A percentile compares a stretch with the other conserved stretches of the same genome.
Conservation (phyloP, 805 yeast genomes). For the Schwanniomyces vanrijiae region DNA sequence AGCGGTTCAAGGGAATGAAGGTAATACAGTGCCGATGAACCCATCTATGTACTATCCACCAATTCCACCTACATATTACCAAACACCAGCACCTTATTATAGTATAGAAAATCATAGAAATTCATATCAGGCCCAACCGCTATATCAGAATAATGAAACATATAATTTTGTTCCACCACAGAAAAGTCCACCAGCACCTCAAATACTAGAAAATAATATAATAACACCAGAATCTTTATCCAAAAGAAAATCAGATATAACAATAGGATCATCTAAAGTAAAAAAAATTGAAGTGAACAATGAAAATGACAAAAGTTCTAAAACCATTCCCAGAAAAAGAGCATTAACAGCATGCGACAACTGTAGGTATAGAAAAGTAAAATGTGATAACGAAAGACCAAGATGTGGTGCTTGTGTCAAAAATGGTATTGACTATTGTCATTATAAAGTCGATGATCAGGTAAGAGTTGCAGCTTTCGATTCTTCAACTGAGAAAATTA, state of each 20-base stretch:
- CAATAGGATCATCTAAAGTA: not conserved
- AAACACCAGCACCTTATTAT: not conserved
- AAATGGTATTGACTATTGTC: constrained; percentile 44
- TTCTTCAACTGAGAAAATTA: constrained; percentile 23
- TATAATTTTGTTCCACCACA: not conserved
- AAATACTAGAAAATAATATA: not conserved
- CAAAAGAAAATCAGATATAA: not conserved
- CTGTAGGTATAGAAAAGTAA: constrained; percentile 42
- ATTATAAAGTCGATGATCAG: constrained; percentile 26
- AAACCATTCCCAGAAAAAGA: constrained; percentile 20
- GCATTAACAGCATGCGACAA: constrained; percentile 40
- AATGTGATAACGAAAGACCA: constrained; percentile 43
- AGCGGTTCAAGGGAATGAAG: not conserved
- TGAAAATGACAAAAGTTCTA: not conserved
- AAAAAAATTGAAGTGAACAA: not conserved
- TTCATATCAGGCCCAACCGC: not conserved
- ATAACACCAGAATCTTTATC: not conserved
- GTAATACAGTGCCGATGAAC: not conserved
- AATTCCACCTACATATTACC: not conserved
- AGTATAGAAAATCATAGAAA: not conserved
- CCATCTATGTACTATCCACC: not conserved
- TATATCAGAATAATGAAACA: not conserved
- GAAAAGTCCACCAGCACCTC: not conserved
- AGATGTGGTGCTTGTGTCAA: constrained; percentile 43
- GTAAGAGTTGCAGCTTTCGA: constrained; percentile 21